Conservation (phyloP, 2,329 filamentous ascomycete species). For the Zasmidium citrigriseum region DNA sequence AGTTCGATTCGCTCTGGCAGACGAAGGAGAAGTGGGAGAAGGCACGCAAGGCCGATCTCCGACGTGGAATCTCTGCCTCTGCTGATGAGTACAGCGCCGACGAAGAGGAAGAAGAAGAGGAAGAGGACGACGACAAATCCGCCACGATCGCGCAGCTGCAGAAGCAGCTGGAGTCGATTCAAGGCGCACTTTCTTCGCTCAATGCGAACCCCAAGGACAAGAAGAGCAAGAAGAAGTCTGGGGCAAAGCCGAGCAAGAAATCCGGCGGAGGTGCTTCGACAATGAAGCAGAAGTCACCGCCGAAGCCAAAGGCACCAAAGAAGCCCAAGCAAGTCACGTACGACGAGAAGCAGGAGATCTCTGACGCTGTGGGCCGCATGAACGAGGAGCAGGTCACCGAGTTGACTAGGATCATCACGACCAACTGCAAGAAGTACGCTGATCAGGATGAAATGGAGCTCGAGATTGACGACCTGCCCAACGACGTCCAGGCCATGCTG, state of each 20-base stretch:
- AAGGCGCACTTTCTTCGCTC: constrained; percentile 47
- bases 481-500: constrained; percentile 57
- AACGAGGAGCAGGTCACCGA: constrained; percentile 75
- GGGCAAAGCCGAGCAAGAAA: constrained; percentile 24
- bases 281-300: constrained; percentile 45
- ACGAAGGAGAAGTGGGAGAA: constrained; percentile 81
- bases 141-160: constrained; percentile 69
- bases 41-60: constrained; percentile 67
- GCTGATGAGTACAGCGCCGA: constrained; percentile 72
- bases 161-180: constrained; percentile 60
- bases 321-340: constrained; percentile 69
- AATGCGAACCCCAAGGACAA: constrained; percentile 44
- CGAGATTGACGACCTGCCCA: constrained; percentile 61
- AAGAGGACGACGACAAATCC: constrained; percentile 47
- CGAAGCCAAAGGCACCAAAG: constrained; percentile 51
- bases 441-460: constrained; percentile 65
- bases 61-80: constrained; percentile 64
- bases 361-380: constrained; percentile 58
- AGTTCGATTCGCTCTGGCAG: constrained; percentile 75
- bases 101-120: constrained; percentile 61
- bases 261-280: constrained; percentile 15
- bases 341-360: constrained; percentile 88
- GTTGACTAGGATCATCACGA: constrained; percentile 87
- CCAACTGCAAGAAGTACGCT: constrained; percentile 71
- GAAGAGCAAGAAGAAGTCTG: constrained; percentile 39